These are phyloP conservation scores for Nicotiana noctiflora DNA, from an alignment of 257 asterid genomes.

Conservation along the genomic window DNA sequence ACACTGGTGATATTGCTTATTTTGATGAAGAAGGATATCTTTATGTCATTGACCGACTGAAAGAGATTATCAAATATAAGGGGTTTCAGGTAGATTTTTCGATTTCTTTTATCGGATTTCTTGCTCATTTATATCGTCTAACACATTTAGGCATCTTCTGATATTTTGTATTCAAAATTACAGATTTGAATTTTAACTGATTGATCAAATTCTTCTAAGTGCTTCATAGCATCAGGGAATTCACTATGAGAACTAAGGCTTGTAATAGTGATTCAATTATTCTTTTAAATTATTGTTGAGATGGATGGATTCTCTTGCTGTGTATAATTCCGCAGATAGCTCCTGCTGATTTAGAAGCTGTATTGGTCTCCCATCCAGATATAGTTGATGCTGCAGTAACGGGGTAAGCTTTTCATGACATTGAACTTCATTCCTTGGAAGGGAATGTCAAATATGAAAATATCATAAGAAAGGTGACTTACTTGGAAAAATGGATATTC, in stretches of 20 bases:
- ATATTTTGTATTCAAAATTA: background rate
- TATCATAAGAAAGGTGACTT: background rate
- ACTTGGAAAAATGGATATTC: background rate
- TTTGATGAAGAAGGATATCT: slow-evolving; percentile 75
- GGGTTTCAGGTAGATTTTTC: slow-evolving; percentile 64
- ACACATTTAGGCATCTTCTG: background rate
- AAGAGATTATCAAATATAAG: slow-evolving; percentile 79
- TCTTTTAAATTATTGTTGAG: background rate
- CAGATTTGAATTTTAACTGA: background rate
- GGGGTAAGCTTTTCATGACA: slow-evolving; percentile 33
- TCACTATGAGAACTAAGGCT: background rate
- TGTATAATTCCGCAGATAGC: slow-evolving; percentile 49
- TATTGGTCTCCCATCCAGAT: slow-evolving; percentile 54
- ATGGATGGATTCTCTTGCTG: background rate
- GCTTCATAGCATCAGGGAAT: background rate
- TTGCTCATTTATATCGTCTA: background rate
- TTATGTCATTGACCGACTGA: slow-evolving; percentile 66
- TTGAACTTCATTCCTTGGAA: background rate
- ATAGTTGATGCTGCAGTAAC: slow-evolving; percentile 72
- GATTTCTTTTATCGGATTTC: background rate
- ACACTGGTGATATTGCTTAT: slow-evolving; percentile 72
- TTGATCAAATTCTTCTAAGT: background rate
- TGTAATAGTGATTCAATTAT: background rate
- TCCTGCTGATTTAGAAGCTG: slow-evolving; percentile 84
- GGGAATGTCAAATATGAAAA: background rate